phyloP scores from a whole-genome alignment of 768 basidiomycete genomes.

The Termitomyces heimii region DNA sequence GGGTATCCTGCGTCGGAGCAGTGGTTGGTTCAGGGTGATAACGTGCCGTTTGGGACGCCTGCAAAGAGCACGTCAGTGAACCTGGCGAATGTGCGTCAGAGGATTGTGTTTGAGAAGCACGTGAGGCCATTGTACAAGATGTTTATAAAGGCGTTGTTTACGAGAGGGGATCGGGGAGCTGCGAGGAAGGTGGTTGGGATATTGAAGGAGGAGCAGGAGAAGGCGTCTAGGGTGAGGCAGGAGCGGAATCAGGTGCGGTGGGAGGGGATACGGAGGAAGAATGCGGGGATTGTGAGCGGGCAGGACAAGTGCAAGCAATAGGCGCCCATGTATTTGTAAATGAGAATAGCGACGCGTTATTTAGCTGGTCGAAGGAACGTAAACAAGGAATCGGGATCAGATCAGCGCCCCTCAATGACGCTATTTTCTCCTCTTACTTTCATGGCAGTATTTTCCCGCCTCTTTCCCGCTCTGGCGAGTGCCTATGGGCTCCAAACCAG shows the following conservation, averaged over 20 bases:
- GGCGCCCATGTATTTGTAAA: neutral
- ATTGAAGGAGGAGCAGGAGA: conserved; percentile 37
- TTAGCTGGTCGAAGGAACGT: neutral
- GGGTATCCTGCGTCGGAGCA: conserved; percentile 48
- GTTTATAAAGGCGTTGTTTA: conserved; percentile 62
- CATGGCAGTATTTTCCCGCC: conserved; percentile 45
- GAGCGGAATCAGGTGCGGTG: conserved; percentile 23
- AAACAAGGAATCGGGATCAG: neutral
- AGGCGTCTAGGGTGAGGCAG: conserved; percentile 24
- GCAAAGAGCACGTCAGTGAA: conserved; percentile 15
- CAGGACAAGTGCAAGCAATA: neutral
- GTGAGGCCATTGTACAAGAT: conserved; percentile 66
- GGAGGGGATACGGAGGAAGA: conserved; percentile 27
- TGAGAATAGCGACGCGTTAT: neutral
- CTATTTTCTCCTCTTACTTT: neutral
- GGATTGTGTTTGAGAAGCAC: conserved; percentile 51
- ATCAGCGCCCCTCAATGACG: neutral
- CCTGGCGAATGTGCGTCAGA: conserved; percentile 32
- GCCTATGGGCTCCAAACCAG: conserved; percentile 49
- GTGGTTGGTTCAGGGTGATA: conserved; percentile 18
- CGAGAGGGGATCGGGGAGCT: conserved; percentile 45
- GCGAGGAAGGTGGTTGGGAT: conserved; percentile 51
- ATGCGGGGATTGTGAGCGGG: neutral
- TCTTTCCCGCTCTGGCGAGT: conserved; percentile 41
- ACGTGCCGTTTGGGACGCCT: conserved; percentile 42